Base-by-base conservation (phyloP, 2,329 filamentous ascomycete species). In the Dactylella cylindrospora region DNA sequence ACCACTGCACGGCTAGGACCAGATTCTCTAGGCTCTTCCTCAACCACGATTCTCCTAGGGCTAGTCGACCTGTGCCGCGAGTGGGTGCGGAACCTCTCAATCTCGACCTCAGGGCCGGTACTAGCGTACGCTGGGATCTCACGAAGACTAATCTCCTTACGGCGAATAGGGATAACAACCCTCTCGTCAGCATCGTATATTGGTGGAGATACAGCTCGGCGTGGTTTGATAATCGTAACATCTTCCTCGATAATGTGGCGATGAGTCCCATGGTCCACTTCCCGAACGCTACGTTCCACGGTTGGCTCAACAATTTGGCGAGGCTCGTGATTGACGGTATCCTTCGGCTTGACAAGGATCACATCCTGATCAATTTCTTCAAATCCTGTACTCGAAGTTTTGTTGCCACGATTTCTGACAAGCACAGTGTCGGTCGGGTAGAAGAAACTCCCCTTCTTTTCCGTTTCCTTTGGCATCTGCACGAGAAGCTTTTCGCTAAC, bases 381-480 rank as follows among this genome's bases (percentile, higher is more conserved):
- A 17, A 36, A 62, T 5, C 57, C 57, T 9, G 57, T 54, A 19
- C 33, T 39, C n/a, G 57, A 53, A 2, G 31, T 36, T 40, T 22
- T 49, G 17, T 54, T 62, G 1, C 57, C 57, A 7, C 57, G 41
- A 12, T 62, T 49, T 13, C 57, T 29, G n/a, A 62, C 57, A n/a
- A 62, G 44, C 13, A 62, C 49, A 5, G 57, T 62, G 15, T 54
- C 49, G 6, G 29, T 62, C 1, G 57, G 57, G 19, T 62, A 62
- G 29, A 62, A 62, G 38, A 62, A 62, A 23, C 57, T 62, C 3
- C 57, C 57, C 32, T 54, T 62, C 12, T 49, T 53, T 13, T 62
- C 57, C 2, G 57, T 62, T 17, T 62, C 57, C 20, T 49, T 43
- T n/a, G 57, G 57, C 13, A 62, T 17, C 17, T 54, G 49, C 3